A percentile compares a stretch with the other conserved stretches of the same genome.
Conservation (phyloP, 1,284 basidiomycete species). For the Sphaerobolus stellatus region DNA sequence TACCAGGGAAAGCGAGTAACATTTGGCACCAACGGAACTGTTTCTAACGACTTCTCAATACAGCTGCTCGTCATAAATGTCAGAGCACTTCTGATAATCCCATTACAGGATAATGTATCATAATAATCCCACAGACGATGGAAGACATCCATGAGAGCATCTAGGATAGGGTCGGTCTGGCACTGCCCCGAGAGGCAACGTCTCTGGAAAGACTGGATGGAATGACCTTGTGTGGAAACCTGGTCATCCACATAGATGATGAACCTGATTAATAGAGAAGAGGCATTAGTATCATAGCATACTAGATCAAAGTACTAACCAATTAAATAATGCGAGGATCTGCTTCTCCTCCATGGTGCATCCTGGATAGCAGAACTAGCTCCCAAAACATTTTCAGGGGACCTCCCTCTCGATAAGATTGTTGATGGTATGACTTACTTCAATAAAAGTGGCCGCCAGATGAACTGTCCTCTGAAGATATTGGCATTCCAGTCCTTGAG, state of each 20-base stretch:
- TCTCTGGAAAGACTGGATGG: background rate
- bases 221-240: background rate
- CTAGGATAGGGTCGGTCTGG: constrained; percentile 6
- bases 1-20: constrained; percentile 7
- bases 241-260: constrained; percentile 7
- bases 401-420: background rate
- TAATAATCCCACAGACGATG: constrained; percentile 6
- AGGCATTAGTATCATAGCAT: background rate
- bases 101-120: constrained; percentile 4
- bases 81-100: background rate
- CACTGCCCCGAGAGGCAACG: background rate
- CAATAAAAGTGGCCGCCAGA: constrained; percentile 1
- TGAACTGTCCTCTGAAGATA: constrained; percentile 3
- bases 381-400: background rate
- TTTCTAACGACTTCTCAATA: constrained; percentile 1
- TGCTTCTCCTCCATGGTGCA: constrained; percentile 1
- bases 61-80: constrained; percentile 1
- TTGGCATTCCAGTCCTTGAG: background rate
- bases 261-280: background rate
- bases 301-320: background rate
- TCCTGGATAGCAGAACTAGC: background rate
- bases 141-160: constrained; percentile 2
- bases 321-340: constrained; percentile 3
- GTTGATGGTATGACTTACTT: background rate
- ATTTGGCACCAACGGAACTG: background rate